Evolutionary conservation across 1,284 basidiomycete genomes (phyloP), one percentile per base, ranked within the genome.

Genomic region (Vanrija sp.): DNA sequence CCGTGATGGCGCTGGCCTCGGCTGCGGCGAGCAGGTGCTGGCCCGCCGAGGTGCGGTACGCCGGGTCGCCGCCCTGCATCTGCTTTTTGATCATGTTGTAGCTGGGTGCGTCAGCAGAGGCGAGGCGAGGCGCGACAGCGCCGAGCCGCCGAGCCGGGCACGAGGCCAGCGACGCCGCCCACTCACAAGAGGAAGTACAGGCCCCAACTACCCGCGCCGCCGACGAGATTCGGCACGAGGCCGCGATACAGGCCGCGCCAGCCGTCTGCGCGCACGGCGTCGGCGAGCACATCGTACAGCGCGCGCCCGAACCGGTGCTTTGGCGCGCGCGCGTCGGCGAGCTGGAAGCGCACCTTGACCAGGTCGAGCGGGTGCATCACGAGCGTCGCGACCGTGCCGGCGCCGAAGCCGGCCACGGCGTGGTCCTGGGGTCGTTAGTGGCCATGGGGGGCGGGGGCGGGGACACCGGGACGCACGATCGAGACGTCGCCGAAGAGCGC

Each of bases 361-460:
- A 98, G 83, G 77, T 99, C 96, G 39, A 99, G 82, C 5, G 96
- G 96, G 73, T 98, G 94, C 91, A 98, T 96, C 75, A 90, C 93
- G 37, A 98, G 80, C 45, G 94, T 94, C 23, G 93, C 89, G 60
- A 88, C 86, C 51, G 92, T 85, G 43, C 95, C 96, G 31, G 95
- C 95, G 42, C 89, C 88, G 54, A 98, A 84, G 51, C 96, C 95
- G 42, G 92, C 90, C 50, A 86, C 83, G 19, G 95, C 94, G 84
- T 98, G 93, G 75, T 98, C 94, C 71, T 75, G 49, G 20, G 9
- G 45, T 24, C 19, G 47, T 36, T 9, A 47, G 45, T 19, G 50
- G 41, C 51, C 45, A 38, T 45, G 52, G 23, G 19, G 4, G 24
- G n/a, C n/a, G 23, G 4, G 25, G 18, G 31, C 6, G 6, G 5